Conservation (phyloP, 805 yeast genomes). For the Ogataea saltuana region DNA sequence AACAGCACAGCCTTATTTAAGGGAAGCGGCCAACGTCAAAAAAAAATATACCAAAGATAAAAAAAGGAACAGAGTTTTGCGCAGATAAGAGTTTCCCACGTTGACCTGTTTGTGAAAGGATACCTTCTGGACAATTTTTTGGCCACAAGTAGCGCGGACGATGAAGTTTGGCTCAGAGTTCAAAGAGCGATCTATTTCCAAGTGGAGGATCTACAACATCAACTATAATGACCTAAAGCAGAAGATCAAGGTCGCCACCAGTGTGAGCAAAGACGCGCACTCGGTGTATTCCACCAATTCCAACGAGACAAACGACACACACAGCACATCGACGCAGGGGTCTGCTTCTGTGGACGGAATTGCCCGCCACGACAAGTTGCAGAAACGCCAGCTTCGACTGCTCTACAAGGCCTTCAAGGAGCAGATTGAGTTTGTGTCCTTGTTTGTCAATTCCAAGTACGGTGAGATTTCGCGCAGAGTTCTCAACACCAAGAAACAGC, state of each 20-base stretch:
- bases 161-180: slow-evolving; percentile 91
- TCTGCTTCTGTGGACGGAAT: slow-evolving; percentile 3
- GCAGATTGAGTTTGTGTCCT: slow-evolving; percentile 59
- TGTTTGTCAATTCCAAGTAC: slow-evolving; percentile 66
- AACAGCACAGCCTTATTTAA: too few species aligned
- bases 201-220: slow-evolving; percentile 83
- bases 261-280: slow-evolving; percentile 18
- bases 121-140: not conserved
- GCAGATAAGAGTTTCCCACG: too few species aligned
- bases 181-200: slow-evolving; percentile 73
- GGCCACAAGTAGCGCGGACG: not conserved
- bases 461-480: slow-evolving; percentile 64
- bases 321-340: slow-evolving; percentile 9
- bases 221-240: slow-evolving; percentile 78
- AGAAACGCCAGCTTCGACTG: slow-evolving; percentile 28
- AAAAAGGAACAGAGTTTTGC: too few species aligned
- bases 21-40: too few species aligned
- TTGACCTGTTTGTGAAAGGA: too few species aligned
- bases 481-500: slow-evolving; percentile 28
- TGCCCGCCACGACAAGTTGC: slow-evolving; percentile 20
- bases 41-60: too few species aligned
- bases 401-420: slow-evolving; percentile 49
- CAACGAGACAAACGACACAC: slow-evolving; percentile 14
- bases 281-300: slow-evolving; percentile 22
- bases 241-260: slow-evolving; percentile 60